Base-by-base conservation (phyloP, 768 basidiomycete genomes). In the Mycena venus region DNA sequence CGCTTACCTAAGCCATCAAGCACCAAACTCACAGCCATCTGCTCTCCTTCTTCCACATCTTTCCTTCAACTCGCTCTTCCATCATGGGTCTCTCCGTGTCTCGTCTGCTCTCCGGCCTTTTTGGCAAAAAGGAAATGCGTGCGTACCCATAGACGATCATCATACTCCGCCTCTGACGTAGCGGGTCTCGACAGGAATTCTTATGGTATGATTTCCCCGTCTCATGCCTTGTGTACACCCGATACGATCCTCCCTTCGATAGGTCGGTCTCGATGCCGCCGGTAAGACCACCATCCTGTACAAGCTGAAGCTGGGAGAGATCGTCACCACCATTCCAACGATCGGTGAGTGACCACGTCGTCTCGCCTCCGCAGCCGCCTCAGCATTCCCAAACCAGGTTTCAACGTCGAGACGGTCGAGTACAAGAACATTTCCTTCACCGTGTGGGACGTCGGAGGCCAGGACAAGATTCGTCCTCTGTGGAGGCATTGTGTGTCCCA, bases 401-500 rank as follows among this genome's bases (percentile, higher is more conserved):
- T 99, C 91, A 99, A 99, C 84, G 98, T 99, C 79, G 98, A 99
- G 91, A 99, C 98, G 74, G 98, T 99, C 78, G 98, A 99, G 86
- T 99, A 99, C 89, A 99, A 99, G 91, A 99, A 99, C 90, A 99
- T 99, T 78, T 98, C 97, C 29, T 99, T 99, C 92, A 99, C 98
- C 27, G 98, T 99, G 56, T 99, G 98, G 98, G 98, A 99, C 87
- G 98, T 99, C 77, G 98, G 98, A 91, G 98, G 98, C 80, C 98
- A 99, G 88, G 98, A 99, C 88, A 99, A 99, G 93, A 99, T 99
- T 86, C 93, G 98, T 80, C 98, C 98, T 79, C 92, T 99, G 80
- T 99, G 98, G 98, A 96, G 98, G 92, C 98, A 99, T 90, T 99
- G 98, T 98, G 82, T 82, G 96, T 92, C 67, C 56, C 77, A 27